A percentile compares a stretch with the other conserved stretches of the same genome.
These are phyloP conservation scores for Decorospora gaudefroyi DNA, from an alignment of 2,329 filamentous ascomycete genomes.

Conservation along the genomic window DNA sequence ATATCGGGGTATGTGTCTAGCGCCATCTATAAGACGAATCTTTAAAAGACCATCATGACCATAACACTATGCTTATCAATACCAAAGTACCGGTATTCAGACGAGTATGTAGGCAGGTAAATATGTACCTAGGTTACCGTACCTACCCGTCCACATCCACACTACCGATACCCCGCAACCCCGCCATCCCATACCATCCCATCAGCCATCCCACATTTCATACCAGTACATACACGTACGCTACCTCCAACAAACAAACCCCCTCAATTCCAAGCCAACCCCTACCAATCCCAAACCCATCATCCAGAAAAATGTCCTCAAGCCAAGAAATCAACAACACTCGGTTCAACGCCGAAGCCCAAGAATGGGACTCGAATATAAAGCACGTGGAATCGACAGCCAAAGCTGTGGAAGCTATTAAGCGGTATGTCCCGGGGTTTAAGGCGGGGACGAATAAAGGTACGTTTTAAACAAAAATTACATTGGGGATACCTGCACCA, in stretches of 20 bases:
- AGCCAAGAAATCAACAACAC: conserved; percentile 45
- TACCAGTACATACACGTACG: background rate
- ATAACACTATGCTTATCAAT: too few relatives aligned
- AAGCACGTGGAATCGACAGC: conserved; percentile 54
- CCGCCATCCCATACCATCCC: background rate
- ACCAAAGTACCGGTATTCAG: too few relatives aligned
- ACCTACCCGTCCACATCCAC: too few relatives aligned
- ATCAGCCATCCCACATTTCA: background rate
- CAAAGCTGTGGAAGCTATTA: conserved; percentile 54
- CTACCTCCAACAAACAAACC: too few relatives aligned
- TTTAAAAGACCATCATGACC: too few relatives aligned
- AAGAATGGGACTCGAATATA: conserved; percentile 60
- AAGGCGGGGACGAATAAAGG: conserved; percentile 35
- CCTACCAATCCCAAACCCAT: background rate
- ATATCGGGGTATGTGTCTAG: too few relatives aligned
- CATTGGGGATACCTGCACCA: background rate
- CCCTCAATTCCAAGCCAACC: background rate
- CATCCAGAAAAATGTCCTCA: conserved; percentile 12
- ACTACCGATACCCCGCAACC: background rate
- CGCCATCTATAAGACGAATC: too few relatives aligned
- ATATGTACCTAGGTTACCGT: too few relatives aligned
- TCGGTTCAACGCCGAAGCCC: conserved; percentile 61
- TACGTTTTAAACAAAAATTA: conserved; percentile 5
- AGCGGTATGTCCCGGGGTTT: conserved; percentile 47
- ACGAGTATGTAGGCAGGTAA: too few relatives aligned